A percentile compares a stretch with the other conserved stretches of the same genome.
Conservation (phyloP, 176 grass and related monocot genomes). For the Carex littledalei region DNA sequence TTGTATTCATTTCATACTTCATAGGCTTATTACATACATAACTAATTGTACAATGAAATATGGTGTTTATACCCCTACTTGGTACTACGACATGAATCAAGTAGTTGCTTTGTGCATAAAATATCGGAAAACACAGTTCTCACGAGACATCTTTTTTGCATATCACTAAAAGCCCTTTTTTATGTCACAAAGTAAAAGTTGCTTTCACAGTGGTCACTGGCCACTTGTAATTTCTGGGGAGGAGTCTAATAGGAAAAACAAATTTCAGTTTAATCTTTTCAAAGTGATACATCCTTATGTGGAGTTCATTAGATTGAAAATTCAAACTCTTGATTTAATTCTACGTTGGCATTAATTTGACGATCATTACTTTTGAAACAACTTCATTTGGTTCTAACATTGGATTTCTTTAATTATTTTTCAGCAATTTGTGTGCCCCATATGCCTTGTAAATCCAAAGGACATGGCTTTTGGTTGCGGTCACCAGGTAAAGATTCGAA, state of each 20-base stretch:
- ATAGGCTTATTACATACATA: not conserved
- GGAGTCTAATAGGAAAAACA: not conserved
- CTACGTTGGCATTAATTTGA: not conserved
- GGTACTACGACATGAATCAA: too few relatives aligned
- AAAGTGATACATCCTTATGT: not conserved
- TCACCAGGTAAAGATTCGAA: constrained; percentile 28
- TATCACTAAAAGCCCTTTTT: too few relatives aligned
- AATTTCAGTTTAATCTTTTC: not conserved
- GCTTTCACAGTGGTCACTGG: not conserved
- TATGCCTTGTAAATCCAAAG: constrained; percentile 31
- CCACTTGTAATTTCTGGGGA: not conserved
- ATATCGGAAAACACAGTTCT: too few relatives aligned
- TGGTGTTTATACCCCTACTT: not conserved
- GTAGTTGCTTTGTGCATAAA: too few relatives aligned
- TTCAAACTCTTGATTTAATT: not conserved
- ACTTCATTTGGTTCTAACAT: not conserved
- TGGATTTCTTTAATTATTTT: not conserved
- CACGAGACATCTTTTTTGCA: too few relatives aligned
- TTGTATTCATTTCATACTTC: not conserved
- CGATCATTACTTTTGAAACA: not conserved
- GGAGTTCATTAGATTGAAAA: not conserved
- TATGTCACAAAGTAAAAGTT: not conserved
- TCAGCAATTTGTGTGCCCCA: constrained; percentile 28
- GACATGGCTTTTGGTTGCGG: constrained; percentile 37
- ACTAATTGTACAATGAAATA: not conserved